Conservation (phyloP, 345 rosid species). For the Salix suchowensis region DNA sequence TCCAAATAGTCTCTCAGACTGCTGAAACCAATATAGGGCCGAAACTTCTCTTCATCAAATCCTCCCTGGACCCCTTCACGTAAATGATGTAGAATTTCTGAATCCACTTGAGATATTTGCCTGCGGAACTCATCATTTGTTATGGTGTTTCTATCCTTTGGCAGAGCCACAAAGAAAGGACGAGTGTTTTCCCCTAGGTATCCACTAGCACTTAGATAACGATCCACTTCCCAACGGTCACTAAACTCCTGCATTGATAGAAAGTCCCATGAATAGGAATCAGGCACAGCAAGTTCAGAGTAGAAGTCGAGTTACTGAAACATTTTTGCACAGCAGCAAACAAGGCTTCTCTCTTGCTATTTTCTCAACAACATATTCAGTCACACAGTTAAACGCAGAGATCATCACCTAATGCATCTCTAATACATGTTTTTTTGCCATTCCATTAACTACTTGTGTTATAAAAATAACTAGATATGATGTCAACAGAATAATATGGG, state of each 20-base stretch:
- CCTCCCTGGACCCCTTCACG: constrained; percentile 87
- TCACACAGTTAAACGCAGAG: background rate
- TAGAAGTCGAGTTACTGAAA: background rate
- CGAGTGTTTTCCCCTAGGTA: constrained; percentile 87
- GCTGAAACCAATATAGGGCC: constrained; percentile 63
- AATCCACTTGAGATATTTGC: constrained; percentile 80
- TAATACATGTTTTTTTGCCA: background rate
- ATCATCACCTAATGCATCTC: background rate
- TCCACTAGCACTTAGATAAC: constrained; percentile 90
- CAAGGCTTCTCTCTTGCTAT: background rate
- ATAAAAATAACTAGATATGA: background rate
- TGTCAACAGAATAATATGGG: background rate
- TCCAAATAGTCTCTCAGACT: constrained; percentile 81
- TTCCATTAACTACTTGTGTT: background rate
- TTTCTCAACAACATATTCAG: background rate
- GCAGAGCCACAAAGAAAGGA: constrained; percentile 84
- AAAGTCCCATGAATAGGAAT: constrained; percentile 12
- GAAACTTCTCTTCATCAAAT: constrained; percentile 86
- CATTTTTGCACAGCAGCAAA: background rate
- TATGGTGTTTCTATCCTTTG: constrained; percentile 70
- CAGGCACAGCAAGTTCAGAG: background rate
- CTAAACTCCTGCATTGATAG: constrained; percentile 58
- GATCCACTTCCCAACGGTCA: constrained; percentile 84
- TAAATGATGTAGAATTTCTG: constrained; percentile 59
- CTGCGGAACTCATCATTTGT: constrained; percentile 88